A percentile compares a stretch with the other conserved stretches of the same genome.
These are phyloP conservation scores for Penicillium crustosum DNA, from an alignment of 2,329 filamentous ascomycete genomes.

Conservation along the genomic window DNA sequence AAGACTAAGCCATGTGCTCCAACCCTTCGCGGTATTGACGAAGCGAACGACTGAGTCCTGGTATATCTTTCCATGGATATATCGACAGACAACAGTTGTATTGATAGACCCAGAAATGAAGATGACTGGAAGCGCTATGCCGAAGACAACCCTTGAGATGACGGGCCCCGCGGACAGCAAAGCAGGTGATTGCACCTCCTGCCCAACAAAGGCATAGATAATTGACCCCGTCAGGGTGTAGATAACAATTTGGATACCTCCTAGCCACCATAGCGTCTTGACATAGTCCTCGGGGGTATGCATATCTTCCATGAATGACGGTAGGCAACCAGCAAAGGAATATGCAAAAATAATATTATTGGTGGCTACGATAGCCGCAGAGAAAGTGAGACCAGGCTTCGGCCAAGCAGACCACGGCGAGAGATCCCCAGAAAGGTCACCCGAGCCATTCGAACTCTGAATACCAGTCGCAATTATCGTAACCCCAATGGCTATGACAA, in stretches of 20 bases:
- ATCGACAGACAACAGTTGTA: constrained; percentile 17
- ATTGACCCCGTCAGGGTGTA: constrained; percentile 9
- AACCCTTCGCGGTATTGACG: constrained; percentile 19
- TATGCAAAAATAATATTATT: constrained; percentile 10
- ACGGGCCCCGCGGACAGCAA: constrained; percentile 6
- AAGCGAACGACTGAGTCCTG: constrained; percentile 10
- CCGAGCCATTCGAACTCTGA: constrained; percentile 17
- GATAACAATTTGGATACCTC: constrained; percentile 6
- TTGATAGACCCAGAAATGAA: constrained; percentile 22
- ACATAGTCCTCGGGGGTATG: constrained; percentile 8
- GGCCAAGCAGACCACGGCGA: constrained; percentile 14
- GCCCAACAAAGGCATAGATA: constrained; percentile 11
- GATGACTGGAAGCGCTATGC: constrained; percentile 8
- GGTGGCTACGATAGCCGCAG: constrained; percentile 6
- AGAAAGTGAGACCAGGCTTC: constrained; percentile 6
- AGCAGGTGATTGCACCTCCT: constrained; percentile 7
- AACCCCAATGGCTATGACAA: constrained; percentile 31
- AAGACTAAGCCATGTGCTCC: constrained; percentile 16
- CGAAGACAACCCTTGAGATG: constrained; percentile 8
- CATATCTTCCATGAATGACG: constrained; percentile 10
- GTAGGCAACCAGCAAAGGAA: constrained; percentile 6
- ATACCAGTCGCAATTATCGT: constrained; percentile 34
- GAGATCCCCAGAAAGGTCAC: constrained; percentile 16
- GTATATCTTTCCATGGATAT: constrained; percentile 20
- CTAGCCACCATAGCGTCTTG: constrained; percentile 10